Percentiles rank a stretch among this genome's conserved stretches.
These are phyloP conservation scores for Tylopilus felleus DNA, from an alignment of 768 basidiomycete species.

Conservation along the genomic window DNA sequence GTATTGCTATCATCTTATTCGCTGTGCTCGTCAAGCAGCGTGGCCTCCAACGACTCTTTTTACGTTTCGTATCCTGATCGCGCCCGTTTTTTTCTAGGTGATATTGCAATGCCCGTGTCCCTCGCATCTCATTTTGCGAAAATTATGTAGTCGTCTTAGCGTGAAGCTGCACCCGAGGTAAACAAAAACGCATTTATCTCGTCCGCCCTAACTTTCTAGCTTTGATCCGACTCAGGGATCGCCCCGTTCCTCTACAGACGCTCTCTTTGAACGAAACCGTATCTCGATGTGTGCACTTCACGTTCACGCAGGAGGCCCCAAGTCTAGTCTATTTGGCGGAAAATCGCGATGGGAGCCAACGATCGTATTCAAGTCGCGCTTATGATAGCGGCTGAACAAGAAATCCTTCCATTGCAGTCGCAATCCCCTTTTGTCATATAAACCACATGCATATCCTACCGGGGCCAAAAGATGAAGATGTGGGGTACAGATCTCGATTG, in stretches of 20 bases:
- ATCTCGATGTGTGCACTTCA: constrained; percentile 4
- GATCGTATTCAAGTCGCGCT: constrained; percentile 9
- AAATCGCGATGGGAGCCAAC: constrained; percentile 11
- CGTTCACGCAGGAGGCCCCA: constrained; percentile 1
- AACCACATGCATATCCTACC: constrained; percentile 11
- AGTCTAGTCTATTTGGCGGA: constrained; percentile 9
- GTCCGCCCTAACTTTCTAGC: constrained; percentile 8
- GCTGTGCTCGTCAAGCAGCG: constrained; percentile 9
- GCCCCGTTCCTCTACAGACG: constrained; percentile 10
- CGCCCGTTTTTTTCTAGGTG: constrained; percentile 10
- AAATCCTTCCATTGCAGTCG: constrained; percentile 14
- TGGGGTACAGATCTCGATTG: constrained; percentile 20
- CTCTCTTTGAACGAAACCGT: constrained; percentile 8
- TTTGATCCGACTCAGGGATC: constrained; percentile 30
- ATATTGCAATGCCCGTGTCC: constrained; percentile 4
- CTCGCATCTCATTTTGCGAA: constrained; percentile 14
- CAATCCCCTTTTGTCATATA: constrained; percentile 10
- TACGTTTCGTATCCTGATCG: constrained; percentile 24
- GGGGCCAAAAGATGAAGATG: constrained; percentile 13
- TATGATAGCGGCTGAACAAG: constrained; percentile 4
- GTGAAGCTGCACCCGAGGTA: constrained; percentile 8
- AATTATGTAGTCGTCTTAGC: constrained; percentile 8
- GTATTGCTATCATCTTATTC: background rate
- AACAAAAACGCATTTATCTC: constrained; percentile 10
- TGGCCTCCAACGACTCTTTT: constrained; percentile 22